phyloP scores from a whole-genome alignment of 2,329 filamentous ascomycete genomes.

The Byssothecium circinans region DNA sequence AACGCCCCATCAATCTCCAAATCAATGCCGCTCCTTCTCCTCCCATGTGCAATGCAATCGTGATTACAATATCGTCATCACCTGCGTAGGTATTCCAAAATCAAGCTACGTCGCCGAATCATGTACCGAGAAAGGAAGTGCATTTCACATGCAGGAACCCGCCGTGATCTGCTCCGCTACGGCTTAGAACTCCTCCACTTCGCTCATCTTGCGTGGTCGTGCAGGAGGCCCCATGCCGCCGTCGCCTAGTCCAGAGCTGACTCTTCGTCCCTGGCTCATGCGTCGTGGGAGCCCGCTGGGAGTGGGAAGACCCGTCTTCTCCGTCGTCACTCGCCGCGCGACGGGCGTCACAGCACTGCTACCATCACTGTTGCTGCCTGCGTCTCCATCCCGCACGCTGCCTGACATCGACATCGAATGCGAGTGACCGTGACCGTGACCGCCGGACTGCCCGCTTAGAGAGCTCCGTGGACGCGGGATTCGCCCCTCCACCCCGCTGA shows the following conservation, averaged over 20 bases:
- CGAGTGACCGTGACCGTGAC: conserved; percentile 36
- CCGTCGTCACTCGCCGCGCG: conserved; percentile 47
- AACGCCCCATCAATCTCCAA: neutral
- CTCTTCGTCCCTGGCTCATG: conserved; percentile 51
- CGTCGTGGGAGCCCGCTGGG: conserved; percentile 54
- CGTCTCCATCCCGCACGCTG: conserved; percentile 52
- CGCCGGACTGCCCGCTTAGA: conserved; percentile 60
- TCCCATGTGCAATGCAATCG: conserved; percentile 1
- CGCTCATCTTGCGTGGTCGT: conserved; percentile 54
- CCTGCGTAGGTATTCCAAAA: conserved; percentile 19
- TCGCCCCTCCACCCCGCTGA: conserved; percentile 48
- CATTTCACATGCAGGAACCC: conserved; percentile 20
- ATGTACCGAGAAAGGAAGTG: conserved; percentile 21
- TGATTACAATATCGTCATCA: neutral
- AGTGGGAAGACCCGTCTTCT: conserved; percentile 54
- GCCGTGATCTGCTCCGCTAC: conserved; percentile 4
- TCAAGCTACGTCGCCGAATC: conserved; percentile 16
- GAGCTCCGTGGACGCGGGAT: conserved; percentile 67
- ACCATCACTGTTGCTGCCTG: conserved; percentile 44
- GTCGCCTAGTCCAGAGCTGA: conserved; percentile 44
- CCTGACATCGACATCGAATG: conserved; percentile 34
- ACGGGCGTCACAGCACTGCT: conserved; percentile 48
- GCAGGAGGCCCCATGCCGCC: conserved; percentile 51
- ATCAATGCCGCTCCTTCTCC: neutral
- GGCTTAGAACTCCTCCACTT: conserved; percentile 55